Base-by-base conservation (phyloP, 768 basidiomycete genomes). In the Epithele typhae region DNA sequence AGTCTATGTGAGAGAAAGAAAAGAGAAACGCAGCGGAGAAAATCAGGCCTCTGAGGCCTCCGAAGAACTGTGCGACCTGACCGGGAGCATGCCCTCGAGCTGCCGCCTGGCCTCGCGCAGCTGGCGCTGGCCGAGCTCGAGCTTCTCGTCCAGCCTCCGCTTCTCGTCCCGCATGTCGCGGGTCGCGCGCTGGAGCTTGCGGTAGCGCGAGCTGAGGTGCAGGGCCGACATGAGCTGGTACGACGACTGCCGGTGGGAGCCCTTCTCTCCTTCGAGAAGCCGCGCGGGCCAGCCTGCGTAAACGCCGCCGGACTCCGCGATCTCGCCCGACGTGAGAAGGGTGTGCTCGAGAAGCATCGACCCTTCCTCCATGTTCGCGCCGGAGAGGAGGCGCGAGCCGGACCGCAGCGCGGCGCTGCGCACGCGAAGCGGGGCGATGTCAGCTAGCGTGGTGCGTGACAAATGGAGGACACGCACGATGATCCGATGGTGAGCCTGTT, bases 321-420 rank as follows among this genome's bases (percentile, higher is more conserved):
- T 64, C 41, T 76, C 74, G 1, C 74, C 74, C 2, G 74, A 74
- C 4, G 73, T 68, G 21, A 75, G 55, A 5, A 76, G 66, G 1
- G 73, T 73, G 46, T 76, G 75, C 55, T 76, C 75, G 50, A 64
- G 68, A 7, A 76, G 70, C 69, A 75, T 71, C 49, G 69, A 72
- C 54, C 61, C 64, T 46, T 71, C 67, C 56, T 76, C 75, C 75
- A 76, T 76, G 10, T 72, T 72, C 11, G 75, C 75, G 5, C 75
- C 75, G 3, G 73, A 74, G 25, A 76, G 66, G 12, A 76, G 59
- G 22, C 75, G 65, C 7, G 73, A 74, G 30, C 75, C 75, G 6
- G 70, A 63, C 9, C 75, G 69, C 64, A 76, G 54, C 0, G 74
- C 72, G 45, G 68, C 72, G 37, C 69, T 71, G n/a, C n/a, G n/a